Conservation (phyloP, 139 green algal species). For the Chlamydomonas incerta region DNA sequence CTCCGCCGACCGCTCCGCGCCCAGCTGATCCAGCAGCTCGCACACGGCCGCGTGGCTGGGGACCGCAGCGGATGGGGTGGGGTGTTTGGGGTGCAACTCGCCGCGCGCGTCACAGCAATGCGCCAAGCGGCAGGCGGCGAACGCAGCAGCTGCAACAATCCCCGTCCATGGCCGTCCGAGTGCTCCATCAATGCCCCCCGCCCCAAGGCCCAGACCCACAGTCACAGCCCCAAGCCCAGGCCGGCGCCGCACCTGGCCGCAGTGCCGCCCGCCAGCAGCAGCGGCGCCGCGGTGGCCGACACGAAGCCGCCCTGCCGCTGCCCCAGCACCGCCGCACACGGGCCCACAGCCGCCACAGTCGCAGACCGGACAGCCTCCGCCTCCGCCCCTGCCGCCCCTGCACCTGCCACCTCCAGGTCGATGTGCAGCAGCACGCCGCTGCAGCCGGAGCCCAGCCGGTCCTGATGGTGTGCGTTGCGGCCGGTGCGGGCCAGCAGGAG, state of each 20-base stretch:
- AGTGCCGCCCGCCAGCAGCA: not conserved
- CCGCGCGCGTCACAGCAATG: no score
- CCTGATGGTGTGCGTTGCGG: not conserved
- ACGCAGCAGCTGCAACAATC: no score
- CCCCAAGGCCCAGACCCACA: no score
- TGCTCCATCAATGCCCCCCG: no score
- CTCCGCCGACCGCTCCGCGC: not conserved
- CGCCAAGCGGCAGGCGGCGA: no score
- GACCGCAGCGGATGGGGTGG: no score
- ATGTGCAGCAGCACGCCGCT: constrained; percentile 25
- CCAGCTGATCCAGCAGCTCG: not conserved
- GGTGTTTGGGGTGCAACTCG: no score
- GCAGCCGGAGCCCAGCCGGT: constrained; percentile 23
- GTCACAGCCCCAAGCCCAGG: no score
- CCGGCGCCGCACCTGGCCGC: not conserved
- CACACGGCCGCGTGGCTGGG: constrained; percentile 7
- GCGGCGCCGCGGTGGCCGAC: not conserved
- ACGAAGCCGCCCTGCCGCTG: constrained; percentile 2
- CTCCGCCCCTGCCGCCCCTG: not conserved
- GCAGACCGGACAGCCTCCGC: not conserved
- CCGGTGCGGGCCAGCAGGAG: no score
- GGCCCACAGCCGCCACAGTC: not conserved
- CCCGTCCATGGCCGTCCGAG: no score
- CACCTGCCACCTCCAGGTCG: not conserved
- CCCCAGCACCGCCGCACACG: not conserved